phyloP scores from a whole-genome alignment of 768 basidiomycete genomes.

The Cystobasidiopsis lactophilus region DNA sequence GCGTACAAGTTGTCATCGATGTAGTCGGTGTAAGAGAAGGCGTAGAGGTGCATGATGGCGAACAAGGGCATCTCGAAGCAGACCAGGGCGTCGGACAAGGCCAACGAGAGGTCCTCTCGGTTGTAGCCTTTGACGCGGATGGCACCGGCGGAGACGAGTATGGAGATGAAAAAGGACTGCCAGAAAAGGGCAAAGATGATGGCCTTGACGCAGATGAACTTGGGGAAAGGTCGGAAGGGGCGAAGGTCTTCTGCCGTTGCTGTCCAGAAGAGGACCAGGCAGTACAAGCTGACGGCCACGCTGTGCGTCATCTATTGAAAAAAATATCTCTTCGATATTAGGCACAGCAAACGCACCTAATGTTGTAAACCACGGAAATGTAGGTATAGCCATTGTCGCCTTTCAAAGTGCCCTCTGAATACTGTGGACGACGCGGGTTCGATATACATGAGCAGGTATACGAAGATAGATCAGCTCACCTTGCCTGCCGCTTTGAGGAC shows the following conservation, averaged over 20 bases:
- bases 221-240: slow-evolving; percentile 77
- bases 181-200: slow-evolving; percentile 97
- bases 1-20: slow-evolving; percentile 44
- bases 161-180: slow-evolving; percentile 70
- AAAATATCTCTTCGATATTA: not conserved
- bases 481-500: slow-evolving; percentile 67
- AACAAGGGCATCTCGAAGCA: slow-evolving; percentile 97
- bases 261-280: slow-evolving; percentile 91
- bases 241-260: slow-evolving; percentile 70
- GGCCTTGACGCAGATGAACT: slow-evolving; percentile 96
- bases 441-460: too few species aligned
- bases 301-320: too few species aligned
- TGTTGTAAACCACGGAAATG: slow-evolving; percentile 18
- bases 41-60: slow-evolving; percentile 81
- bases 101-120: slow-evolving; percentile 48
- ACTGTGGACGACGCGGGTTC: too few species aligned
- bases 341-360: not conserved
- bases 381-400: slow-evolving; percentile 17
- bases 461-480: too few species aligned
- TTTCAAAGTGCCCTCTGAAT: slow-evolving; percentile 8
- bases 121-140: slow-evolving; percentile 33
- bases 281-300: slow-evolving; percentile 62
- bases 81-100: slow-evolving; percentile 59
- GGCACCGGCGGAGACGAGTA: slow-evolving; percentile 58
- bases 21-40: slow-evolving; percentile 78